phyloP scores from a whole-genome alignment of 345 rosid species.

The Eucalyptus globulus region DNA sequence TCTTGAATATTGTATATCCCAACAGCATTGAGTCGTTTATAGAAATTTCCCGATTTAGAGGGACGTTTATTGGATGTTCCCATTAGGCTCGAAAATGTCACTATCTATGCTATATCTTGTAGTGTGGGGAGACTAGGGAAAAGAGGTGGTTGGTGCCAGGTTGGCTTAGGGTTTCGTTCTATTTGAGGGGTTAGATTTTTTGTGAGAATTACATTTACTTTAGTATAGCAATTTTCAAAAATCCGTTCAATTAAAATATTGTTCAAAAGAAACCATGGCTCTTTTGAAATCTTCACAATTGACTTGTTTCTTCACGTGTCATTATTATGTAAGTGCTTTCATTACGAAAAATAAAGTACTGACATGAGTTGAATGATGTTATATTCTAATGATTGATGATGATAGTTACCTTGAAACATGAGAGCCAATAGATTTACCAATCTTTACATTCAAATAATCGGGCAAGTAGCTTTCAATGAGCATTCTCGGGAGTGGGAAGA shows the following conservation, averaged over 20 bases:
- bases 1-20: background rate
- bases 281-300: background rate
- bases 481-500: background rate
- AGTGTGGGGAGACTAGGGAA: background rate
- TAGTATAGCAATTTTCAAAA: rapidly evolving
- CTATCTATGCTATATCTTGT: background rate
- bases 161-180: background rate
- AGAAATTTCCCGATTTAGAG: rapidly evolving
- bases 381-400: background rate
- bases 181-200: background rate
- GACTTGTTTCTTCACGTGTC: background rate
- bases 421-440: background rate
- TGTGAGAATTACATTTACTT: background rate
- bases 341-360: rapidly evolving
- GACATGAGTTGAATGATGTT: rapidly evolving
- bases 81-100: background rate
- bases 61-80: background rate
- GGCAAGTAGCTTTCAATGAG: background rate
- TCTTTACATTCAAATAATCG: background rate
- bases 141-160: background rate
- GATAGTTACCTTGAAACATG: background rate
- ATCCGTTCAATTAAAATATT: rapidly evolving
- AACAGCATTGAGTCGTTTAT: rapidly evolving
- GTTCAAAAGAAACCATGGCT: rapidly evolving
- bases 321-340: background rate